These are phyloP conservation scores for Nemania sp. DNA, from an alignment of 2,329 filamentous ascomycete species.

Conservation along the genomic window DNA sequence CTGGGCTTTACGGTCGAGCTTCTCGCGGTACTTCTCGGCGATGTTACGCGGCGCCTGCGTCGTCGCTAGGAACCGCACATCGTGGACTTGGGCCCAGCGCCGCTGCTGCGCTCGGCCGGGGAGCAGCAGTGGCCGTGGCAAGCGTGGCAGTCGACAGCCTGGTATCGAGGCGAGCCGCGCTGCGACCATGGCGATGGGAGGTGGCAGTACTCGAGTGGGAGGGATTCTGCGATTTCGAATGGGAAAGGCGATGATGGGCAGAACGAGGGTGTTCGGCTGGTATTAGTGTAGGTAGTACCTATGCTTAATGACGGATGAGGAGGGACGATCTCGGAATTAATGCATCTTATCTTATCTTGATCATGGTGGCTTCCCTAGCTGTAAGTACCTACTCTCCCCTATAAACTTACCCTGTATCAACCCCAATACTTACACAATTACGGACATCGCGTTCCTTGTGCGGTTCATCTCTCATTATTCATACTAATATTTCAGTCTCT, in stretches of 20 bases:
- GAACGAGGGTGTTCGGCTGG: too few species aligned
- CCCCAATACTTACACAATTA: too few species aligned
- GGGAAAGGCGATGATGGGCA: too few species aligned
- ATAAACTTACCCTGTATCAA: too few species aligned
- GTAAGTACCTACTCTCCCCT: too few species aligned
- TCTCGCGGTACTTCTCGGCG: conserved; percentile 82
- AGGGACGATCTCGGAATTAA: too few species aligned
- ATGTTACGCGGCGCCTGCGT: conserved; percentile 69
- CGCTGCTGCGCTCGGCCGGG: conserved; percentile 57
- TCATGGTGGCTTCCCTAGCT: too few species aligned
- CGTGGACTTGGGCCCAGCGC: conserved; percentile 89
- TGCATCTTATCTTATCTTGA: conserved; percentile 19
- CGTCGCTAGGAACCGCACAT: conserved; percentile 86
- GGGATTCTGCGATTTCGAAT: not conserved
- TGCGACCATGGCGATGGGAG: conserved; percentile 12
- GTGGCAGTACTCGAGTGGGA: not conserved
- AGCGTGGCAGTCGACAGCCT: conserved; percentile 24
- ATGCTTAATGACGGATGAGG: too few species aligned
- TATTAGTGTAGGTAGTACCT: too few species aligned
- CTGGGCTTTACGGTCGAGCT: conserved; percentile 80
- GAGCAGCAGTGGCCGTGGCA: conserved; percentile 13
- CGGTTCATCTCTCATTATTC: not conserved
- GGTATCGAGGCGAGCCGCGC: conserved; percentile 23
- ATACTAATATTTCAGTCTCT: too few species aligned
- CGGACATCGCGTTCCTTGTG: too few species aligned